These are phyloP conservation scores for Silene vulgaris DNA, from an alignment of 179 eudicot genomes.

Conservation along the genomic window DNA sequence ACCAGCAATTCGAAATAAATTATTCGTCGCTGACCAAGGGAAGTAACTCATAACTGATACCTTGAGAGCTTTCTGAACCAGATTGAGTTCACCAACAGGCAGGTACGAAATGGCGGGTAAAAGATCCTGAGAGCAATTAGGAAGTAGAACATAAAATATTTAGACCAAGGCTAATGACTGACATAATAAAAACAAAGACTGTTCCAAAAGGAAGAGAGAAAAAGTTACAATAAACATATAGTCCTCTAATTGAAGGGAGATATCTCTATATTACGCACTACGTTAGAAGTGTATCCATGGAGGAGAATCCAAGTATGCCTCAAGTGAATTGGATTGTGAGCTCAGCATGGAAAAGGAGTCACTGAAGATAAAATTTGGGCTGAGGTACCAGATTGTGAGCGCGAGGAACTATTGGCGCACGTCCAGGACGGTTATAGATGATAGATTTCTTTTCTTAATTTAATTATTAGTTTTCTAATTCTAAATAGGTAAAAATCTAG, in stretches of 20 bases:
- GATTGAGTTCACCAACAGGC: constrained; percentile 55
- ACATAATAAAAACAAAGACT: background rate
- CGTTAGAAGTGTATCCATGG: background rate
- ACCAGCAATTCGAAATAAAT: background rate
- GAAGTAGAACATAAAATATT: background rate
- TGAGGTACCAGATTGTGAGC: too few relatives aligned
- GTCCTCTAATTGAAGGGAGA: background rate
- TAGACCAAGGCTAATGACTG: constrained; percentile 7
- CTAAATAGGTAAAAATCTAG: too few relatives aligned
- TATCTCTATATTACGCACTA: background rate
- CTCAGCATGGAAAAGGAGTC: too few relatives aligned
- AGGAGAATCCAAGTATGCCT: background rate
- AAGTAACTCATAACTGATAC: constrained; percentile 33
- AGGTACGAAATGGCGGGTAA: constrained; percentile 72
- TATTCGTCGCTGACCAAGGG: constrained; percentile 8
- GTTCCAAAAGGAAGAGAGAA: constrained; percentile 5
- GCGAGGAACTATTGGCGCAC: too few relatives aligned
- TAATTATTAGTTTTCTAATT: too few relatives aligned
- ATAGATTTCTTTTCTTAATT: too few relatives aligned
- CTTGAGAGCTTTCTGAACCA: constrained; percentile 73
- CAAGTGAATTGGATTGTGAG: too few relatives aligned
- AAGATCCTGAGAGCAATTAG: constrained; percentile 59
- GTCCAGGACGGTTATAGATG: too few relatives aligned
- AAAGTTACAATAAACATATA: background rate
- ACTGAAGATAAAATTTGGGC: too few relatives aligned